Conservation (phyloP, 2,329 filamentous ascomycete genomes). For the Microcyclospora pomicola region DNA sequence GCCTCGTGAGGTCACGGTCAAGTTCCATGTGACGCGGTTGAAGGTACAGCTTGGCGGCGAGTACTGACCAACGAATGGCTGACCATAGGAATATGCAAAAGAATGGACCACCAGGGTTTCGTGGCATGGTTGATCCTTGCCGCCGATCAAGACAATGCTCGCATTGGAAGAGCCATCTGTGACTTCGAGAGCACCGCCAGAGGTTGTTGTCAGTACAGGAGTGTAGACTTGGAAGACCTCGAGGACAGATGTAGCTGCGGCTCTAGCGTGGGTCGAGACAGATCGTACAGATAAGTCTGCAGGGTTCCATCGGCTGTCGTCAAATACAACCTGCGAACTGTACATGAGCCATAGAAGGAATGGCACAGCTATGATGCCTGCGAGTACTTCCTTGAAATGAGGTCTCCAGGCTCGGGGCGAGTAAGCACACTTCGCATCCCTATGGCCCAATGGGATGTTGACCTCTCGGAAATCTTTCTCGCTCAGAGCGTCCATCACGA, state of each 20-base stretch:
- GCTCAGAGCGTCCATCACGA: too few species aligned
- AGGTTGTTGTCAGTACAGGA: constrained; percentile 43
- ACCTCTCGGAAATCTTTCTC: too few species aligned
- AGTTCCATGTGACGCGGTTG: constrained; percentile 60
- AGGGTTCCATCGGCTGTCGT: too few species aligned
- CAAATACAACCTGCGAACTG: too few species aligned
- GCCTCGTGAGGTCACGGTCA: constrained; percentile 58
- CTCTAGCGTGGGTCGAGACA: constrained; percentile 4
- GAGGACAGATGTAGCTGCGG: constrained; percentile 25
- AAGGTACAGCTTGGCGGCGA: constrained; percentile 55
- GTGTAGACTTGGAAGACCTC: constrained; percentile 57
- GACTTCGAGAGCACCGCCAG: constrained; percentile 24
- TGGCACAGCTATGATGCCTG: too few species aligned
- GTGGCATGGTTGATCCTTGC: constrained; percentile 29
- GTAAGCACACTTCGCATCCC: too few species aligned
- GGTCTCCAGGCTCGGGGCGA: too few species aligned
- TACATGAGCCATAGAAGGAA: too few species aligned
- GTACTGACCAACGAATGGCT: constrained; percentile 59
- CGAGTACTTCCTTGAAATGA: too few species aligned
- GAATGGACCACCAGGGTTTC: constrained; percentile 54
- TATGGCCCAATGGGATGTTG: too few species aligned
- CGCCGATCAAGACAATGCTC: constrained; percentile 15
- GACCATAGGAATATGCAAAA: constrained; percentile 60
- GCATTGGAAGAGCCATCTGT: constrained; percentile 21
- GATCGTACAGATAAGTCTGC: too few species aligned